These are phyloP conservation scores for Aspergillus ellipticus DNA, from an alignment of 495 filamentous ascomycete species.

Conservation along the genomic window DNA sequence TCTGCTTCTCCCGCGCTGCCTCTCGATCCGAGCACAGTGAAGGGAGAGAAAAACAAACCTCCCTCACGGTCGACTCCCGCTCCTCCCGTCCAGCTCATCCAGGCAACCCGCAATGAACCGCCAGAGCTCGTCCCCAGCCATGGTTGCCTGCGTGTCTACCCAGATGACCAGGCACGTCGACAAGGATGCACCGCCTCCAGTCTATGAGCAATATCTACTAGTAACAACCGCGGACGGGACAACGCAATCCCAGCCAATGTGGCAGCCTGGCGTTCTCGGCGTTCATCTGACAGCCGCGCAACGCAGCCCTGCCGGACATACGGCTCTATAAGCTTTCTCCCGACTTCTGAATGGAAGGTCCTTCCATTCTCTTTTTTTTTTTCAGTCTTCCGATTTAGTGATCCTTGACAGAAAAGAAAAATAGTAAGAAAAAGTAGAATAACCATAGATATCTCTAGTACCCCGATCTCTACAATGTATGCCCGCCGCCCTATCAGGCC, in stretches of 20 bases:
- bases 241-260: background rate
- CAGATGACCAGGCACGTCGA: background rate
- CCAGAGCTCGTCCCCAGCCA: background rate
- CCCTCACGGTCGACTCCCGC: too few relatives aligned
- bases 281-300: background rate
- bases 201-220: background rate
- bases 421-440: background rate
- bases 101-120: background rate
- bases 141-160: background rate
- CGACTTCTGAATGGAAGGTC: background rate
- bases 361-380: background rate
- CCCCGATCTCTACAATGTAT: background rate
- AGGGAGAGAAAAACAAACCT: background rate
- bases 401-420: too few relatives aligned
- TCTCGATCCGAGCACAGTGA: background rate
- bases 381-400: background rate
- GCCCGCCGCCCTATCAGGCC: background rate
- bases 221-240: background rate
- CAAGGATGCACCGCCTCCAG: background rate
- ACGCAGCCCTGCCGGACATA: conserved; percentile 1
- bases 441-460: background rate
- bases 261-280: background rate
- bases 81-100: too few relatives aligned
- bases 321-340: background rate
- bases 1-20: background rate